phyloP scores from a whole-genome alignment of 495 filamentous ascomycete species.

The Chaetomium cochliodes region DNA sequence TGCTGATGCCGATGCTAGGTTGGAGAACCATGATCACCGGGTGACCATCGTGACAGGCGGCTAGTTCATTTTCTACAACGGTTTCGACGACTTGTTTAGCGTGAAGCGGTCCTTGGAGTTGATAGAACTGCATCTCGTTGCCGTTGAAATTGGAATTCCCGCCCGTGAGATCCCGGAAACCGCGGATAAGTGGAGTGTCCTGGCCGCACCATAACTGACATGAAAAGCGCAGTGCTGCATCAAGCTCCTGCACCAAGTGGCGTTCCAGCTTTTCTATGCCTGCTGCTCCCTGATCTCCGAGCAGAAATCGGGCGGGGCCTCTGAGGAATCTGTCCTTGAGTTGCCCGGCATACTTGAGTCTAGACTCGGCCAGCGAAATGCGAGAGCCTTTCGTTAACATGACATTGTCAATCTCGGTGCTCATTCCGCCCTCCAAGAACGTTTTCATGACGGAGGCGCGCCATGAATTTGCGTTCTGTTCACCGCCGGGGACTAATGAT shows the following conservation, averaged over 20 bases:
- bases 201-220: constrained; percentile 26
- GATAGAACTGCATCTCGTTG: constrained; percentile 22
- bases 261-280: constrained; percentile 25
- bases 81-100: too few species aligned
- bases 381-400: constrained; percentile 2
- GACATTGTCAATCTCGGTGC: neutral
- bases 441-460: constrained; percentile 19
- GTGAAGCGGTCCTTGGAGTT: neutral
- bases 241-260: constrained; percentile 13
- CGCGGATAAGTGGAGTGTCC: constrained; percentile 6
- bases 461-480: constrained; percentile 13
- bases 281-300: constrained; percentile 12
- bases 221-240: constrained; percentile 25
- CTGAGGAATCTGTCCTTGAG: constrained; percentile 27
- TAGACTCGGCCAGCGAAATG: constrained; percentile 8
- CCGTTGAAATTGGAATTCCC: neutral
- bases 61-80: neutral
- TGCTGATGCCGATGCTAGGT: constrained; percentile 10
- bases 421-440: constrained; percentile 18
- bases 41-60: constrained; percentile 13
- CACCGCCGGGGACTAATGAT: constrained; percentile 12
- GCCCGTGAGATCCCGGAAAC: constrained; percentile 7
- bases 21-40: constrained; percentile 22
- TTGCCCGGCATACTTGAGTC: constrained; percentile 17
- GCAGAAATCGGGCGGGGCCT: constrained; percentile 23